phyloP scores from a whole-genome alignment of 2,329 filamentous ascomycete species.

The Hortaea werneckii region DNA sequence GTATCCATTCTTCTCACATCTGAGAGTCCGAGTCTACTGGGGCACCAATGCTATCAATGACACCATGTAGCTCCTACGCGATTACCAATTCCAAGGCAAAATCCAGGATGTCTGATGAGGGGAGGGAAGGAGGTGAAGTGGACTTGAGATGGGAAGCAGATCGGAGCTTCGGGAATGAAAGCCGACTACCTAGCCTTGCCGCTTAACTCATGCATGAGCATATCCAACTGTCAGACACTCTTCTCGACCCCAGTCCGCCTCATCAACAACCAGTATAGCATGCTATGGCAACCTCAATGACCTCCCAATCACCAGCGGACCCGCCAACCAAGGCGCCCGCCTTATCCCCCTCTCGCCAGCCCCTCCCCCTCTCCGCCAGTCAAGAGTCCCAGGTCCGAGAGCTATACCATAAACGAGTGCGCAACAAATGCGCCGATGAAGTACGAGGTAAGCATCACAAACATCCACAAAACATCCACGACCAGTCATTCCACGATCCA shows the following conservation, averaged over 20 bases:
- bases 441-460: slow-evolving; percentile 31
- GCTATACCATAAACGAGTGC: slow-evolving; percentile 69
- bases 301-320: neutral
- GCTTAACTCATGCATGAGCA: neutral
- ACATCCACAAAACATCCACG: neutral
- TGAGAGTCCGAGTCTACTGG: neutral
- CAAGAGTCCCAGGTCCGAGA: slow-evolving; percentile 77
- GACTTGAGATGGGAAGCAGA: neutral
- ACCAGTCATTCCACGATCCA: no score
- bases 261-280: neutral
- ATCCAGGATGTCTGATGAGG: neutral
- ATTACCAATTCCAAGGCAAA: neutral
- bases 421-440: slow-evolving; percentile 57
- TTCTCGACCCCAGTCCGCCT: neutral
- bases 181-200: neutral
- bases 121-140: neutral
- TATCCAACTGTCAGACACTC: neutral
- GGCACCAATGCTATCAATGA: neutral
- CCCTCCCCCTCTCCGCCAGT: slow-evolving; percentile 68
- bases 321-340: neutral
- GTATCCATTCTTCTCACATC: neutral
- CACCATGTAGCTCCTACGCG: neutral
- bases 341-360: slow-evolving; percentile 25
- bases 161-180: neutral
- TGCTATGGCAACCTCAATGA: slow-evolving; percentile 7